phyloP scores from a whole-genome alignment of 2,329 filamentous ascomycete genomes.

The Claviceps africana region DNA sequence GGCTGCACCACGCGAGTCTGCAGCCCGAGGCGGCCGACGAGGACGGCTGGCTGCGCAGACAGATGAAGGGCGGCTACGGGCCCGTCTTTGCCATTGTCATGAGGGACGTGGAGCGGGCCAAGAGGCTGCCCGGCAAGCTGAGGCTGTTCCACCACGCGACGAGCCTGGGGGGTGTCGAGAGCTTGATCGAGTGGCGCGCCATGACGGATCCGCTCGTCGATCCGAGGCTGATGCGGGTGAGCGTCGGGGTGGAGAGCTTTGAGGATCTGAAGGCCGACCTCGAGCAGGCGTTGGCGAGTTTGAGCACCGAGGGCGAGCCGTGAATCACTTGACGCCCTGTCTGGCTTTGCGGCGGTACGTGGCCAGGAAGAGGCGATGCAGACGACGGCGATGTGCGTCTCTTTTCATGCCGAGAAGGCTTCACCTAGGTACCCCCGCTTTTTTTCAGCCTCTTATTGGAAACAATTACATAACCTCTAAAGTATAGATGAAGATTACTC shows the following conservation, averaged over 20 bases:
- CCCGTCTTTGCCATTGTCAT: constrained; percentile 72
- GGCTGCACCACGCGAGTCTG: constrained; percentile 64
- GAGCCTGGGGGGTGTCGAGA: constrained; percentile 85
- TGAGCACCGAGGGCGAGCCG: constrained; percentile 18
- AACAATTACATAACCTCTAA: no score
- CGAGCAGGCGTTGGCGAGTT: constrained; percentile 45
- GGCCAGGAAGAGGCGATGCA: no score
- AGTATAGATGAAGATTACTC: no score
- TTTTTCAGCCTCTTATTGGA: no score
- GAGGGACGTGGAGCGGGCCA: constrained; percentile 46
- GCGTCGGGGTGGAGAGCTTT: constrained; percentile 74
- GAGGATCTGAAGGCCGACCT: constrained; percentile 74
- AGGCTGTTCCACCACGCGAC: constrained; percentile 87
- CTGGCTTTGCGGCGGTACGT: no score
- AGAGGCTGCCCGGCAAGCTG: constrained; percentile 61
- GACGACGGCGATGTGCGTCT: no score
- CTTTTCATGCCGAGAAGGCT: no score
- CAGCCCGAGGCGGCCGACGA: constrained; percentile 48
- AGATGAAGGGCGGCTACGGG: constrained; percentile 86
- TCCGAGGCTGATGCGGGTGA: constrained; percentile 60
- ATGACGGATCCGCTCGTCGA: constrained; percentile 73
- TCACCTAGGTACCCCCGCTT: no score
- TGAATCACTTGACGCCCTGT: no score
- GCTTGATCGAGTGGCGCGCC: constrained; percentile 86
- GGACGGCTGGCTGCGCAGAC: constrained; percentile 58